A percentile compares a stretch with the other conserved stretches of the same genome.
Evolutionary conservation across 352 stramenopile genomes (phyloP).

Genomic region (Phytopythium delawarense): DNA sequence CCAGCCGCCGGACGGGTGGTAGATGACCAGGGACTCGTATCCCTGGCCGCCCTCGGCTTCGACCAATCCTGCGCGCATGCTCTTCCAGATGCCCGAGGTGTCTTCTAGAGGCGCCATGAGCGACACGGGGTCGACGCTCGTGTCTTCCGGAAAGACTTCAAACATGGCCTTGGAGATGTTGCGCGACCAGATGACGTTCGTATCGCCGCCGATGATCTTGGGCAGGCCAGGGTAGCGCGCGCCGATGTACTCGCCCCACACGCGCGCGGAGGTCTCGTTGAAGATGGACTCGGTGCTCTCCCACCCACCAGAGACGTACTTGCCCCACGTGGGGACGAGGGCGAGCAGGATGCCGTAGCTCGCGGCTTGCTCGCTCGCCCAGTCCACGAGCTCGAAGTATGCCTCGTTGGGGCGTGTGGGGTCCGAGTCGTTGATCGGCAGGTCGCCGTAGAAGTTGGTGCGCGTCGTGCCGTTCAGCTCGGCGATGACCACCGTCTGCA

Average conservation of each 20-base stretch:
- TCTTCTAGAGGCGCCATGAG: conserved; percentile 4
- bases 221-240: conserved; percentile 13
- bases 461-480: conserved; percentile 22
- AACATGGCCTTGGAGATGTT: conserved; percentile 13
- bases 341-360: conserved; percentile 21
- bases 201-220: conserved; percentile 19
- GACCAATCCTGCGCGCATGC: conserved; percentile 10
- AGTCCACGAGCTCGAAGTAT: conserved; percentile 21
- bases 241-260: conserved; percentile 10
- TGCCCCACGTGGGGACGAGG: conserved; percentile 12
- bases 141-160: conserved; percentile 7
- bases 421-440: conserved; percentile 24
- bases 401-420: conserved; percentile 16
- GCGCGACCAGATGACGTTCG: conserved; percentile 15
- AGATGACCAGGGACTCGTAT: conserved; percentile 7
- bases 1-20: conserved; percentile 3
- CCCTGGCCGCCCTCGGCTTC: conserved; percentile 4
- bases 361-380: conserved; percentile 14
- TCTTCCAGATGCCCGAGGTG: conserved; percentile 17
- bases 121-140: conserved; percentile 1
- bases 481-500: conserved; percentile 21
- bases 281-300: conserved; percentile 5
- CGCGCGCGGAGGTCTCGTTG: conserved; percentile 5
- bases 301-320: conserved; percentile 14
- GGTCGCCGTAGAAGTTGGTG: conserved; percentile 21